Conservation (phyloP, 768 basidiomycete genomes). For the Melanogaster broomeanus region DNA sequence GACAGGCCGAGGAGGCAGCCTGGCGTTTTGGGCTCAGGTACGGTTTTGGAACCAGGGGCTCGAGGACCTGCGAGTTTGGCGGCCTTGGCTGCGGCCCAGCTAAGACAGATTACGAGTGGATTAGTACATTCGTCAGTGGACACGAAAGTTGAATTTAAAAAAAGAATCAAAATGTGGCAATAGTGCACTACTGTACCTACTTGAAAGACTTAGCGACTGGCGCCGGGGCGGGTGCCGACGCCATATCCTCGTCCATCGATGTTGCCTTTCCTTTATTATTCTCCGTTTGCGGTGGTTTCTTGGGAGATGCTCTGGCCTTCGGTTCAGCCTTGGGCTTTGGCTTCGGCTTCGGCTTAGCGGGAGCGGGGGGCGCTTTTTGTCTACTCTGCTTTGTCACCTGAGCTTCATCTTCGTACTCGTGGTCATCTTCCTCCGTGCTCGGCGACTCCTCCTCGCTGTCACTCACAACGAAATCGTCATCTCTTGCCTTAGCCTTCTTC, state of each 20-base stretch:
- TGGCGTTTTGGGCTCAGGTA: conserved; percentile 70
- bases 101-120: conserved; percentile 17
- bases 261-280: conserved; percentile 15
- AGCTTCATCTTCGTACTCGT: conserved; percentile 16
- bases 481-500: conserved; percentile 12
- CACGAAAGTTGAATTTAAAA: too few species aligned
- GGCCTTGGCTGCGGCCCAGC: conserved; percentile 56
- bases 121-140: neutral
- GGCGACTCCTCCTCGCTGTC: conserved; percentile 28
- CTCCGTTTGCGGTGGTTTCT: conserved; percentile 15
- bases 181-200: conserved; percentile 17
- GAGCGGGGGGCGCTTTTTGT: conserved; percentile 1
- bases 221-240: neutral
- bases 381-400: conserved; percentile 10
- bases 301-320: conserved; percentile 5
- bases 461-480: conserved; percentile 37
- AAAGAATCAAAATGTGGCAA: too few species aligned
- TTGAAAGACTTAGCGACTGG: conserved; percentile 21
- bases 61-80: conserved; percentile 62
- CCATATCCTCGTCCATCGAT: conserved; percentile 5
- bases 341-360: conserved; percentile 12
- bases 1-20: conserved; percentile 84
- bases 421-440: conserved; percentile 18
- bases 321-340: conserved; percentile 10
- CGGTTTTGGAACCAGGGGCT: conserved; percentile 56